Conservation (phyloP, 345 rosid species). For the Triadica sebifera region DNA sequence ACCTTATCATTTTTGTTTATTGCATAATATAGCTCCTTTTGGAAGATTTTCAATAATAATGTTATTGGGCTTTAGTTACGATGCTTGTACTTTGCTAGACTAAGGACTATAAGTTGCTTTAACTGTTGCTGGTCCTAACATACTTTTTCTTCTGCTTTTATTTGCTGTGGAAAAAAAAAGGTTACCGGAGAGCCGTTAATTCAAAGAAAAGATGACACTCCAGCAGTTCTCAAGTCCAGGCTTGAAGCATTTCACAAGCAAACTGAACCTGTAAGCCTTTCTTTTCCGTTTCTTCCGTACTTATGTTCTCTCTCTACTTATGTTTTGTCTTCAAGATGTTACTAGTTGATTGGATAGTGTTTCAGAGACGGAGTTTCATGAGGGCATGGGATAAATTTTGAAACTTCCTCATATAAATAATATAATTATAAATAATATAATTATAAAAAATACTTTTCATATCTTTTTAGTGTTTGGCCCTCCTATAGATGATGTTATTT, state of each 20-base stretch:
- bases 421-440: too few species aligned
- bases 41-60: neutral
- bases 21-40: neutral
- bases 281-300: neutral
- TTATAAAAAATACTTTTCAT: too few species aligned
- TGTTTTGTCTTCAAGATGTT: neutral
- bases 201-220: slow-evolving; percentile 91
- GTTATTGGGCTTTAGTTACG: neutral
- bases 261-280: slow-evolving; percentile 66
- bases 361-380: too few species aligned
- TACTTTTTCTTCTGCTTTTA: neutral
- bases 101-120: neutral
- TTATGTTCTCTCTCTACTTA: neutral
- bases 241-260: slow-evolving; percentile 88
- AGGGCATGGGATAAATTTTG: too few species aligned
- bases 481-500: too few species aligned
- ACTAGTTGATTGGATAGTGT: neutral
- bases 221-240: slow-evolving; percentile 78
- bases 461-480: too few species aligned
- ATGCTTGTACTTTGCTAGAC: neutral
- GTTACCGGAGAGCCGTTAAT: slow-evolving; percentile 86
- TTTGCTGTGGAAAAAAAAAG: slow-evolving; percentile 27
- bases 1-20: neutral
- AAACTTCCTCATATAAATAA: too few species aligned
- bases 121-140: neutral